These are phyloP conservation scores for Globisporangium abappressorium DNA, from an alignment of 352 stramenopile genomes.

Conservation along the genomic window DNA sequence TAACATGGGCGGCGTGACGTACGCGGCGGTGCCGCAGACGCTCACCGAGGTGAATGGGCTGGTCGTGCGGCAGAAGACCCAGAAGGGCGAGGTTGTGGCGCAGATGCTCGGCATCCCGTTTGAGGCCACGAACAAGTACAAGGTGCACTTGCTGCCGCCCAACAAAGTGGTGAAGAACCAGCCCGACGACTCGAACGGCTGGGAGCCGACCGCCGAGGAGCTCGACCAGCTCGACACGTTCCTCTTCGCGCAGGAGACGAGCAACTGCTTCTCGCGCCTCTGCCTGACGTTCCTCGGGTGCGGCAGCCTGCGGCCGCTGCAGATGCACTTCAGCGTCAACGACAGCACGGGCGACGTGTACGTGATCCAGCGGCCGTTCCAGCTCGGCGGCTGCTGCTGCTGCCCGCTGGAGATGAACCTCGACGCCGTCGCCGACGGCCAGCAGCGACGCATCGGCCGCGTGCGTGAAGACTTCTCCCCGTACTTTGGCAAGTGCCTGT, in stretches of 20 bases:
- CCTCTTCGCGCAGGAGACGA: constrained; percentile 46
- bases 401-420: constrained; percentile 48
- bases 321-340: constrained; percentile 41
- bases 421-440: constrained; percentile 20
- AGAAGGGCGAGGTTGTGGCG: constrained; percentile 41
- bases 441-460: constrained; percentile 32
- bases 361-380: constrained; percentile 40
- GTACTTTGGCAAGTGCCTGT: constrained; percentile 39
- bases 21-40: constrained; percentile 28
- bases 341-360: constrained; percentile 44
- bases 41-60: constrained; percentile 37
- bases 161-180: constrained; percentile 55
- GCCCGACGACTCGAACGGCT: constrained; percentile 39
- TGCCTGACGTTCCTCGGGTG: constrained; percentile 37
- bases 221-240: constrained; percentile 49
- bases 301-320: constrained; percentile 35
- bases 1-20: constrained; percentile 10
- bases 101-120: constrained; percentile 52
- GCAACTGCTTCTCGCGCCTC: constrained; percentile 29
- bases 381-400: constrained; percentile 32
- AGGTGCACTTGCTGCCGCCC: constrained; percentile 34
- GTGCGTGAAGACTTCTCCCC: constrained; percentile 56
- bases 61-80: constrained; percentile 53
- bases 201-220: constrained; percentile 40
- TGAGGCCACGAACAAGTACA: constrained; percentile 65